Evolutionary conservation across 2,329 filamentous ascomycete genomes (phyloP), one percentile per base, ranked within the genome.

Genomic region (Botrytis elliptica): DNA sequence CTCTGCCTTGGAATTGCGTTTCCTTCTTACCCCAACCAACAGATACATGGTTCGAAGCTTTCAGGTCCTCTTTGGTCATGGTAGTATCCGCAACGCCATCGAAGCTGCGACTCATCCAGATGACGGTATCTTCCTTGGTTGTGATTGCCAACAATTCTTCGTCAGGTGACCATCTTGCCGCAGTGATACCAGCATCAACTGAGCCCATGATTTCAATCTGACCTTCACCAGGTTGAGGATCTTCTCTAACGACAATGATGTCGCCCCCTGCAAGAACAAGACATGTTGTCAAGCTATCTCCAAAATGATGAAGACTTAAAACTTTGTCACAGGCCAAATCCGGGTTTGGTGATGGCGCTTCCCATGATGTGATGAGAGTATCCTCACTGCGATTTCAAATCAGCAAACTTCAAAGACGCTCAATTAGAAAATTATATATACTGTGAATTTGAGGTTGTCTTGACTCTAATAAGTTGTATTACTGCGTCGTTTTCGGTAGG

Each of bases 1-100:
- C 90, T 79, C 93, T 94, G 69, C 96, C 96, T 80, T 98, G 93
- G 82, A 99, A 99, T 82, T 99, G 96, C 0, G 96, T 99, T 83
- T 99, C 96, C 81, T 93, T 94, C 85, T 98, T 98, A 74, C 96
- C 96, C 96, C 96, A 99, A 68, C 96, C 96, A 36, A 99, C 95
- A 33, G 94, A 97, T 73, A 98, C 96, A 85, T 98, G 95, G 82
- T 92, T 96, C 40, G 92, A 98, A n/a, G 90, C 89, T 78, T 92
- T 92, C 76, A 97, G 88, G 82, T 97, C 95, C 63, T 95, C 93
- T 0, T 85, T 81, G 0, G 88, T 89, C 82, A 98, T 90, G 49
- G 86, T 85, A 70, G 93, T 87, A 82, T 95, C 92, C 49, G 92
- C 89, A 60, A 97, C 90, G 73, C 91, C 91, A 78, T 98, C 95